phyloP scores from a whole-genome alignment of 345 rosid genomes.

The Pistacia vera region DNA sequence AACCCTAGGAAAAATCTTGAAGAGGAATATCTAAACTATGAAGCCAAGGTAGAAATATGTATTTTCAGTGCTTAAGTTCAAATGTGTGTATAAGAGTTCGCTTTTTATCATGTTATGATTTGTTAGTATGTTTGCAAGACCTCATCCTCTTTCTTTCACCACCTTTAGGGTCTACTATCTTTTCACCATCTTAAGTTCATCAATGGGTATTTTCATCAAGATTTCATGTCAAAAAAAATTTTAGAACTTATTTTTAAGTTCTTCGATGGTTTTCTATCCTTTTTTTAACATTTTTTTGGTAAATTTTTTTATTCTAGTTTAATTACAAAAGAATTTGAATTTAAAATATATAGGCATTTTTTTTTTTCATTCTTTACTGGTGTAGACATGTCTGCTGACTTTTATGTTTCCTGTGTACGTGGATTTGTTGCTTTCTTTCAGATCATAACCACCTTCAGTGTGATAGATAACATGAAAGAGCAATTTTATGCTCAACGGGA shows the following conservation, averaged over 20 bases:
- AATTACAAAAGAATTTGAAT: not conserved
- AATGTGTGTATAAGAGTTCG: not conserved
- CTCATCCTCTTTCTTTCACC: not conserved
- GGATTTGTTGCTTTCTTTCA: slow-evolving; percentile 31
- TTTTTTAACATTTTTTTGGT: not conserved
- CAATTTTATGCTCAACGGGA: slow-evolving; percentile 63
- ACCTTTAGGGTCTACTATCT: no score
- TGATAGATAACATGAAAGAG: slow-evolving; percentile 89
- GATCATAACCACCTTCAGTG: slow-evolving; percentile 91
- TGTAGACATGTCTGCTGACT: not conserved
- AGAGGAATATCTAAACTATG: slow-evolving; percentile 87
- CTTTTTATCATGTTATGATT: not conserved
- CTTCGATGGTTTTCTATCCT: not conserved
- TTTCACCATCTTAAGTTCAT: not conserved
- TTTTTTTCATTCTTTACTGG: not conserved
- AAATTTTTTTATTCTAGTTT: not conserved
- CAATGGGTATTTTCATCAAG: not conserved
- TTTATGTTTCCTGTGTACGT: not conserved
- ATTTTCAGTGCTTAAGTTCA: not conserved
- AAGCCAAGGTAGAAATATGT: slow-evolving; percentile 66
- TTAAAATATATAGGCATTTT: not conserved
- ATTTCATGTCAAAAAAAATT: not conserved
- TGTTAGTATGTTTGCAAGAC: not conserved
- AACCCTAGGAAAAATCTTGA: slow-evolving; percentile 84
- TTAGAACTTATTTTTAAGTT: not conserved